phyloP scores from a whole-genome alignment of 352 stramenopile genomes.

The Phytopythium cucurbitacearum region DNA sequence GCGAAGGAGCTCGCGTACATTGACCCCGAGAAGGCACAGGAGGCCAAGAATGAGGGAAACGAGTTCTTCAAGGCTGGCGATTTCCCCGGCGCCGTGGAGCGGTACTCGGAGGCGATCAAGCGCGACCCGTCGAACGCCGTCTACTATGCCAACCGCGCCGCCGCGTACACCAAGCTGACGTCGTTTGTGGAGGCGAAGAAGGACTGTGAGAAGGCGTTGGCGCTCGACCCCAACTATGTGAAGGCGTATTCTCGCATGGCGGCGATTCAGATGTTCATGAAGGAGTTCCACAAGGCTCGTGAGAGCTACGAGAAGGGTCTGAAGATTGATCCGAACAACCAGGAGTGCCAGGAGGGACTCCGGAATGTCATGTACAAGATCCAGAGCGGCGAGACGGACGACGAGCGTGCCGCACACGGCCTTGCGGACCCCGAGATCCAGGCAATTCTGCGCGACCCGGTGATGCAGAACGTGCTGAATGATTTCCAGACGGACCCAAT shows the following conservation, averaged over 20 bases:
- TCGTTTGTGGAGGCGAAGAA: conserved; percentile 90
- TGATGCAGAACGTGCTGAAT: conserved; percentile 97
- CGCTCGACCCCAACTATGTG: conserved; percentile 98
- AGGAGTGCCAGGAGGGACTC: conserved; percentile 95
- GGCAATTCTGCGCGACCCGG: conserved; percentile 95
- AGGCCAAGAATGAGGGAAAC: conserved; percentile 98
- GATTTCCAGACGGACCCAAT: conserved; percentile 97
- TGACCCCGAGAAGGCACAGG: conserved; percentile 95
- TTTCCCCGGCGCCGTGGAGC: conserved; percentile 91
- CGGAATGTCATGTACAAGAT: conserved; percentile 93
- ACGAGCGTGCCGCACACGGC: conserved; percentile 95
- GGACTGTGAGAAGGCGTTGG: conserved; percentile 97
- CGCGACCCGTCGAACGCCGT: conserved; percentile 95
- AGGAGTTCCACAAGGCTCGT: conserved; percentile 99
- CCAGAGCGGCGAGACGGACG: conserved; percentile 93
- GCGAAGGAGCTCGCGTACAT: conserved; percentile 93
- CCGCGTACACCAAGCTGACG: conserved; percentile 98
- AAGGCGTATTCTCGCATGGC: conserved; percentile 98
- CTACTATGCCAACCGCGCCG: conserved; percentile 98
- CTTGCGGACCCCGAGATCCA: conserved; percentile 99
- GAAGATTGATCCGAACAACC: conserved; percentile 92
- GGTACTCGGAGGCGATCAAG: conserved; percentile 99
- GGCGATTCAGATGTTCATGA: conserved; percentile 99
- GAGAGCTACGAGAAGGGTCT: conserved; percentile 97
- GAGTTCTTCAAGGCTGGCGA: conserved; percentile 96